Conservation (phyloP, 2,329 filamentous ascomycete genomes). For the Dothistroma pini region DNA sequence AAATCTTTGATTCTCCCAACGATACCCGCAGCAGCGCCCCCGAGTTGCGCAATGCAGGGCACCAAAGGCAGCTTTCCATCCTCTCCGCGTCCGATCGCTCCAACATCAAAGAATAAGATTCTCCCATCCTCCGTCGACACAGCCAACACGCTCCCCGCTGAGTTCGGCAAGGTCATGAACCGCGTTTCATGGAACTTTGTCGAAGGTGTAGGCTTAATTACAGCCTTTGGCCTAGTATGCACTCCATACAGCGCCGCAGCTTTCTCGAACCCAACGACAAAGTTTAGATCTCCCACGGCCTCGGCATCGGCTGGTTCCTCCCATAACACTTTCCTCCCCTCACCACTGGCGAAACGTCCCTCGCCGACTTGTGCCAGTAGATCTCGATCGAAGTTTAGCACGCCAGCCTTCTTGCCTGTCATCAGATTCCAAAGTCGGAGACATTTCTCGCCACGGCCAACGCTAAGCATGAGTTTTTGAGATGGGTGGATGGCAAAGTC, state of each 20-base stretch:
- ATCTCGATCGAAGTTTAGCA: slow-evolving; percentile 75
- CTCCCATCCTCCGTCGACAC: slow-evolving; percentile 88
- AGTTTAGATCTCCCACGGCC: slow-evolving; percentile 67
- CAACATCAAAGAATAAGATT: slow-evolving; percentile 75
- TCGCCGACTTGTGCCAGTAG: slow-evolving; percentile 74
- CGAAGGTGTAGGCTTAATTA: slow-evolving; percentile 59
- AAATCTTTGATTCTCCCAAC: slow-evolving; percentile 84
- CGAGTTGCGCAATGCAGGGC: slow-evolving; percentile 66
- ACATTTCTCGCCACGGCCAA: slow-evolving; percentile 81
- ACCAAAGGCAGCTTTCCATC: slow-evolving; percentile 28
- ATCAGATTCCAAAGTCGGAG: slow-evolving; percentile 97
- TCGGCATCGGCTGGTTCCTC: slow-evolving; percentile 39
- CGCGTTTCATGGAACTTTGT: slow-evolving; percentile 81
- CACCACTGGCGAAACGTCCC: slow-evolving; percentile 70
- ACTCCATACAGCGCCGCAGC: slow-evolving; percentile 82
- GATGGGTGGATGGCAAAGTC: slow-evolving; percentile 94
- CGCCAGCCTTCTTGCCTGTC: slow-evolving; percentile 91
- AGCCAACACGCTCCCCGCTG: slow-evolving; percentile 54
- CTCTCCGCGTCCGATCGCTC: slow-evolving; percentile 17
- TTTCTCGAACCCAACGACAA: slow-evolving; percentile 83
- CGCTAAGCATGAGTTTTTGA: slow-evolving; percentile 93
- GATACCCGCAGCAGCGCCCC: slow-evolving; percentile 62
- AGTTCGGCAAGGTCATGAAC: slow-evolving; percentile 59
- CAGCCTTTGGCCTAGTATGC: slow-evolving; percentile 77
- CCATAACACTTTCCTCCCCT: slow-evolving; percentile 81